A percentile compares a stretch with the other conserved stretches of the same genome.
phyloP scores from a whole-genome alignment of 768 basidiomycete genomes.

The Antrodiella citrinella region DNA sequence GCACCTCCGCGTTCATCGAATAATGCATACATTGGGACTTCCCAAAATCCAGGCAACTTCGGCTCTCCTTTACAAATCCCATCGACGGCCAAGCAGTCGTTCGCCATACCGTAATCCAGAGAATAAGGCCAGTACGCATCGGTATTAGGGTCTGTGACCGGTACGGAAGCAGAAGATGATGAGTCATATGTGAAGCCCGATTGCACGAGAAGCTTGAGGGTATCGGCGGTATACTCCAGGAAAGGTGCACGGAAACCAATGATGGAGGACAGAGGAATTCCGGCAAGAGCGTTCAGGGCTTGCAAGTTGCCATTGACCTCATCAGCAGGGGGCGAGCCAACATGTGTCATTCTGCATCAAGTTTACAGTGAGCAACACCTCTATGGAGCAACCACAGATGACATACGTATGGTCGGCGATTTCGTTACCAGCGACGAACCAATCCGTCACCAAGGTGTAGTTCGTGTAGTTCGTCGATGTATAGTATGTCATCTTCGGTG shows the following conservation, averaged over 20 bases:
- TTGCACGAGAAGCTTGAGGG: constrained; percentile 45
- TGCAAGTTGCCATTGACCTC: constrained; percentile 76
- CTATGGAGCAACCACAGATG: constrained; percentile 1
- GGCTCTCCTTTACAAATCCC: constrained; percentile 62
- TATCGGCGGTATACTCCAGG: constrained; percentile 58
- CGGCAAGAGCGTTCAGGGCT: constrained; percentile 69
- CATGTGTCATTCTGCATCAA: constrained; percentile 65
- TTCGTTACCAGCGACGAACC: constrained; percentile 78
- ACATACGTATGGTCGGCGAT: constrained; percentile 69
- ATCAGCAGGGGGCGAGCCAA: constrained; percentile 48
- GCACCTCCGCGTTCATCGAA: constrained; percentile 50
- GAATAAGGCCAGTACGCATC: constrained; percentile 85
- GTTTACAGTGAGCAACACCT: neutral
- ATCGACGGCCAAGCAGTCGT: constrained; percentile 54
- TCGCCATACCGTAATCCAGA: constrained; percentile 72
- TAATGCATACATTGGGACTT: constrained; percentile 76
- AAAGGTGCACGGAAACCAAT: constrained; percentile 73
- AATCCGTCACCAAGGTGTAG: constrained; percentile 69
- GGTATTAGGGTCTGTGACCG: constrained; percentile 56
- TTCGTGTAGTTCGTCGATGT: constrained; percentile 68
- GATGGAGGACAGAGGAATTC: constrained; percentile 59
- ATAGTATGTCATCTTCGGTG: constrained; percentile 72
- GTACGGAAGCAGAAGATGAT: constrained; percentile 47
- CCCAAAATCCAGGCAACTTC: constrained; percentile 73
- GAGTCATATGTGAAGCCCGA: constrained; percentile 70